Percentiles rank a stretch among this genome's conserved stretches.
Evolutionary conservation across 208 protist species (phyloP).

Genomic region (Sergeia podlipaevii): DNA sequence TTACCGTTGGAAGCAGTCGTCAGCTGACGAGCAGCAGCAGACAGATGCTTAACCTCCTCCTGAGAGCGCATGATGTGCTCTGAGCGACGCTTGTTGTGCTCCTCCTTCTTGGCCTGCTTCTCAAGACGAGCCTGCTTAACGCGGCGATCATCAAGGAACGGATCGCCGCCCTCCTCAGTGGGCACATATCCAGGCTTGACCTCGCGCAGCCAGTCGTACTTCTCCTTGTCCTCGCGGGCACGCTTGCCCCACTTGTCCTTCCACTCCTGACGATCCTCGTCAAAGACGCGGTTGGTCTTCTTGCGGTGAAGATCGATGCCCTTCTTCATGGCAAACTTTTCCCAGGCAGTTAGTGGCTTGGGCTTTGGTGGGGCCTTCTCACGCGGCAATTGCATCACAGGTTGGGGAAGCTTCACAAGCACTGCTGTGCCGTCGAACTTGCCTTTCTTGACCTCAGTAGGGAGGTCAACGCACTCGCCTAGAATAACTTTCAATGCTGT

Average conservation of each 20-base stretch:
- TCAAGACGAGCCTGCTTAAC: slow-evolving; percentile 83
- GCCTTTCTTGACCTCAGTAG: slow-evolving; percentile 66
- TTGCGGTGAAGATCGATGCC: slow-evolving; percentile 90
- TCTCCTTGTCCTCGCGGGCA: slow-evolving; percentile 82
- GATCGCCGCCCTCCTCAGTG: slow-evolving; percentile 85
- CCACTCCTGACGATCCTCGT: slow-evolving; percentile 89
- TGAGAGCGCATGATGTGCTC: slow-evolving; percentile 65
- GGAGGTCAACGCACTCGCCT: slow-evolving; percentile 60
- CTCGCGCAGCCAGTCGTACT: slow-evolving; percentile 92
- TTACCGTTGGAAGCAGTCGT: slow-evolving; percentile 91
- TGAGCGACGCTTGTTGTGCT: slow-evolving; percentile 85
- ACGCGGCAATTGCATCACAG: slow-evolving; percentile 81
- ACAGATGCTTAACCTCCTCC: slow-evolving; percentile 83
- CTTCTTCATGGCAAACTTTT: slow-evolving; percentile 93
- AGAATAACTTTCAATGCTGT: slow-evolving; percentile 67
- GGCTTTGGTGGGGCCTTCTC: slow-evolving; percentile 89
- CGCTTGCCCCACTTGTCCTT: slow-evolving; percentile 93
- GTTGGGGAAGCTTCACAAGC: slow-evolving; percentile 78
- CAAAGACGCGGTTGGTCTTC: slow-evolving; percentile 86
- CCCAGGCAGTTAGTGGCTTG: slow-evolving; percentile 90
- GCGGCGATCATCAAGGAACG: slow-evolving; percentile 88
- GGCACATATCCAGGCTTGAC: slow-evolving; percentile 86
- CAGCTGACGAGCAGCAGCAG: slow-evolving; percentile 56
- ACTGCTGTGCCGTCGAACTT: slow-evolving; percentile 71
- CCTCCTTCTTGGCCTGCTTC: slow-evolving; percentile 89